Conservation (phyloP, 441 rosid genomes). For the Aquilaria agallochum region DNA sequence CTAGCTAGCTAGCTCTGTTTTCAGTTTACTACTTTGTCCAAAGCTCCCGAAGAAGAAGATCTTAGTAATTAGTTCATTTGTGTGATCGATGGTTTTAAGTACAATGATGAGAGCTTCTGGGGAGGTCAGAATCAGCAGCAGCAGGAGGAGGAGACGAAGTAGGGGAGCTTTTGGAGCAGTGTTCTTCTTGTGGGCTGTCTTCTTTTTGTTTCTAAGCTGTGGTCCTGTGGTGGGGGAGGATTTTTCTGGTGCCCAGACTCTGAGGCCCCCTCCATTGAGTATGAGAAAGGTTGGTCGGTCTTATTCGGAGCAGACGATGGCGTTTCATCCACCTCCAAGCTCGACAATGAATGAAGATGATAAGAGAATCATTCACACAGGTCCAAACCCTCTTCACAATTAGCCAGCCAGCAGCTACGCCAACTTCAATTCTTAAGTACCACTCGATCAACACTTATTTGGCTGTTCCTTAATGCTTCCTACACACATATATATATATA, state of each 20-base stretch:
- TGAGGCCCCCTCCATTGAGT: conserved; percentile 21
- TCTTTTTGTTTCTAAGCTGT: conserved; percentile 45
- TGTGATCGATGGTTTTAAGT: too few species aligned
- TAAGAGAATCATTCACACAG: conserved; percentile 82
- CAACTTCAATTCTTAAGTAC: too few species aligned
- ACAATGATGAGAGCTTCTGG: too few species aligned
- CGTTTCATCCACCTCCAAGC: conserved; percentile 29
- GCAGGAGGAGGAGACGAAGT: not conserved
- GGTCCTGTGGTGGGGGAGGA: conserved; percentile 35
- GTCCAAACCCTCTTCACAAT: conserved; percentile 98
- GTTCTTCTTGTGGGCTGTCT: conserved; percentile 17
- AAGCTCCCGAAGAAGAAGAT: too few species aligned
- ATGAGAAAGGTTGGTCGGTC: conserved; percentile 38
- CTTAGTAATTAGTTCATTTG: too few species aligned
- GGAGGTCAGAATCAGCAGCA: too few species aligned
- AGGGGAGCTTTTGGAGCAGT: conserved; percentile 20
- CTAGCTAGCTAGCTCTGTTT: too few species aligned
- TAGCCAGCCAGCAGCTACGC: conserved; percentile 16
- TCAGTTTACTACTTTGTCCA: too few species aligned
- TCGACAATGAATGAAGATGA: conserved; percentile 52
- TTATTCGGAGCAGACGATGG: conserved; percentile 10
- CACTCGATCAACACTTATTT: too few species aligned
- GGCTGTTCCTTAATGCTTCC: too few species aligned
- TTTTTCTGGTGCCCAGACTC: not conserved
- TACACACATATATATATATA: too few species aligned